phyloP scores from a whole-genome alignment of 305 asterid species.

The Coffea humblotiana region DNA sequence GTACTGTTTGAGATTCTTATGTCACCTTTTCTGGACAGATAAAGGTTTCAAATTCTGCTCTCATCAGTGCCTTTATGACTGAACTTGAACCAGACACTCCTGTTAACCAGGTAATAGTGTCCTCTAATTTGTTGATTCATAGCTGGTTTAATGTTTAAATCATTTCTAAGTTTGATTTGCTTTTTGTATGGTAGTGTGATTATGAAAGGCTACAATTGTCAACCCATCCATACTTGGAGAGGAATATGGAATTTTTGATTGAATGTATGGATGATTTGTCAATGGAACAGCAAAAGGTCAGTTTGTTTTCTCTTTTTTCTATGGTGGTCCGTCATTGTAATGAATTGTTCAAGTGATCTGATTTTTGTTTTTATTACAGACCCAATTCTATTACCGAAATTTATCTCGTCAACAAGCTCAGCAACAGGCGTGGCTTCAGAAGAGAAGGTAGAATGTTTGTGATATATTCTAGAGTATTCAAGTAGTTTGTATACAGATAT shows the following conservation, averaged over 20 bases:
- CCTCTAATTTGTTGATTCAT: background rate
- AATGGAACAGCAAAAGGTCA: constrained; percentile 88
- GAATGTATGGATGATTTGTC: constrained; percentile 98
- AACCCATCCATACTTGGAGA: constrained; percentile 74
- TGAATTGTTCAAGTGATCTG: constrained; percentile 15
- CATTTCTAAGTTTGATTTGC: constrained; percentile 11
- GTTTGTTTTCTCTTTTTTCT: constrained; percentile 13
- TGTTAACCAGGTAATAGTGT: constrained; percentile 60
- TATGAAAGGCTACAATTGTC: constrained; percentile 85
- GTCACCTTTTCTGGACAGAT: constrained; percentile 45
- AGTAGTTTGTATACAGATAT: background rate
- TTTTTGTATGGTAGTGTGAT: constrained; percentile 55
- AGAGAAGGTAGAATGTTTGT: constrained; percentile 62
- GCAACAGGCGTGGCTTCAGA: constrained; percentile 96
- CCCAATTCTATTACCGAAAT: constrained; percentile 84
- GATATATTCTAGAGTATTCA: background rate
- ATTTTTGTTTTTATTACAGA: constrained; percentile 42
- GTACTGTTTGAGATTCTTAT: background rate
- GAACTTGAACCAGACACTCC: constrained; percentile 87
- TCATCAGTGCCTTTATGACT: constrained; percentile 91
- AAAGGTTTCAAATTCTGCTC: constrained; percentile 96
- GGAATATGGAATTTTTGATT: constrained; percentile 84
- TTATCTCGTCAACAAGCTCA: constrained; percentile 95
- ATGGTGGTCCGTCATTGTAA: constrained; percentile 8
- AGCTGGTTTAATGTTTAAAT: background rate